Conservation (phyloP, 805 yeast genomes). For the Candida silvicultrix region DNA sequence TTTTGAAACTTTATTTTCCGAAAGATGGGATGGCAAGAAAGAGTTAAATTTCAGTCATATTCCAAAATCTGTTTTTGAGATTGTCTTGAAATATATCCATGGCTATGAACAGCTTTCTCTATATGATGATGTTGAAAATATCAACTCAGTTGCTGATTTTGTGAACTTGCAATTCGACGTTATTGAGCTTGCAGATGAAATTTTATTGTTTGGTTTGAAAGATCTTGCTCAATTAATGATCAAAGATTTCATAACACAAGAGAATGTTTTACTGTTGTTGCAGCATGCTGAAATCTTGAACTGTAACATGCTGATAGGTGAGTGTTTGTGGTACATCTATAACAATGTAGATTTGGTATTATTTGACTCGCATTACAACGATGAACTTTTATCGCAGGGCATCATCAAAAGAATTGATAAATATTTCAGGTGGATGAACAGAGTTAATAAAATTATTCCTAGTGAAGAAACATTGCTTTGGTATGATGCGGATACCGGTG, state of each 20-base stretch:
- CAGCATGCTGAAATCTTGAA: constrained; percentile 44
- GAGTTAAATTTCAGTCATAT: constrained; percentile 39
- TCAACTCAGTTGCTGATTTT: constrained; percentile 32
- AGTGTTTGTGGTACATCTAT: constrained; percentile 63
- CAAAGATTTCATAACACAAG: constrained; percentile 47
- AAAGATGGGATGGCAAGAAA: constrained; percentile 40
- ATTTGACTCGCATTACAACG: constrained; percentile 25
- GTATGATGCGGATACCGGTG: constrained; percentile 24
- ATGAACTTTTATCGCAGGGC: constrained; percentile 10
- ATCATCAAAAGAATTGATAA: constrained; percentile 22
- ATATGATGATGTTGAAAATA: constrained; percentile 24
- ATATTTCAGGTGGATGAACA: constrained; percentile 30
- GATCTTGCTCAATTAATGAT: constrained; percentile 55
- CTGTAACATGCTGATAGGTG: constrained; percentile 49
- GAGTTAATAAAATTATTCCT: constrained; percentile 14
- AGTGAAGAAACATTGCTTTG: constrained; percentile 17
- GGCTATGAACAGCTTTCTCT: constrained; percentile 41
- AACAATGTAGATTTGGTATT: constrained; percentile 59
- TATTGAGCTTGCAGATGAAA: constrained; percentile 55
- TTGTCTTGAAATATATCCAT: constrained; percentile 48
- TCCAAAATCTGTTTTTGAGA: constrained; percentile 33
- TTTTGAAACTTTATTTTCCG: constrained; percentile 53
- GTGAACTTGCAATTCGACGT: constrained; percentile 51
- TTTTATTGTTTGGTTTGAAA: constrained; percentile 53
- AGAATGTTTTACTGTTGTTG: constrained; percentile 53